Evolutionary conservation across 495 filamentous ascomycete species (phyloP).

Genomic region (Xylaria venustula): DNA sequence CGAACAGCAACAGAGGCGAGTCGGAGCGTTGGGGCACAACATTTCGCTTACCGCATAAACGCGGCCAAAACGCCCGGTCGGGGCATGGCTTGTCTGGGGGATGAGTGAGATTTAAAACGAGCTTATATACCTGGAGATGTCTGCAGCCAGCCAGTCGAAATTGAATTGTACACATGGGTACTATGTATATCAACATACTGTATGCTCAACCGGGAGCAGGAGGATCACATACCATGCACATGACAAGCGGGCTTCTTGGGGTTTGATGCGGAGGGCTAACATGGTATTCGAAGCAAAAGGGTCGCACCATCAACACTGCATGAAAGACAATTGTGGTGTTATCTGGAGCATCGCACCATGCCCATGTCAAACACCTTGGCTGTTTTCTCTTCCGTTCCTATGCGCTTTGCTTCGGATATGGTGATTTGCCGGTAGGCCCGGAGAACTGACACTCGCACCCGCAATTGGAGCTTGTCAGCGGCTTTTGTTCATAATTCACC

Average conservation of each 20-base stretch:
- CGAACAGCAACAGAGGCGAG: background rate
- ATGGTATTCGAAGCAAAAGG: background rate
- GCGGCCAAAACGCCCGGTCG: background rate
- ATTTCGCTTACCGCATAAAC: background rate
- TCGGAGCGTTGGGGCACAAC: background rate
- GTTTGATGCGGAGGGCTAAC: background rate
- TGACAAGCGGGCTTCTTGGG: background rate
- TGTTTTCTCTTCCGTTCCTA: background rate
- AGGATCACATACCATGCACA: background rate
- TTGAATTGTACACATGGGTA: background rate
- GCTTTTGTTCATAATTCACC: too few species aligned
- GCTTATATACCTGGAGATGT: background rate
- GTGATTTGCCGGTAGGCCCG: slow-evolving; percentile 2
- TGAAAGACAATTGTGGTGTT: background rate
- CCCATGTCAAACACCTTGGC: background rate
- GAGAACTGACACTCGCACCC: too few species aligned
- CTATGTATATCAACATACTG: too few species aligned
- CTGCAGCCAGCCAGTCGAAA: background rate
- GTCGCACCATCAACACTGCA: background rate
- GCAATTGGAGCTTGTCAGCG: background rate
- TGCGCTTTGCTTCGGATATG: background rate
- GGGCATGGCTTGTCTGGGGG: background rate
- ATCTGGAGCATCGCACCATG: background rate
- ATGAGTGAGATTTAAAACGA: slow-evolving; percentile 1
- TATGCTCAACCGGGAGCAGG: background rate